Evolutionary conservation across 345 rosid species (phyloP), one percentile per base, ranked within the genome.

Genomic region (Linum tenue): DNA sequence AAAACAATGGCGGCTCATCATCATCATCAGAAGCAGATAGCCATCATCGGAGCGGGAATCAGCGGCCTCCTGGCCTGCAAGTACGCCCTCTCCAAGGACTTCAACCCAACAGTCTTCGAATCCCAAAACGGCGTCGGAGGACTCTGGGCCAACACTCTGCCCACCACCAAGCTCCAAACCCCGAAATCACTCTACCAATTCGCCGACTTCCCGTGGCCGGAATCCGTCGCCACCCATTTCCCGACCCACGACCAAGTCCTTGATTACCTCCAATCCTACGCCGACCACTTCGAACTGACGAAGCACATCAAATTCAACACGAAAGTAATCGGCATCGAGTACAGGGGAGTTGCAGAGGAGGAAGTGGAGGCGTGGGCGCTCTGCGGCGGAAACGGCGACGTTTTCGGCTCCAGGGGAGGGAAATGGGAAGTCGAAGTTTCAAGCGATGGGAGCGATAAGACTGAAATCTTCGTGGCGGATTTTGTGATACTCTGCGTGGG

Each of bases 151-250:
- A 68, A 71, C 64, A 71, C 80, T 6, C 3, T 79, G 14, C 63
- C 69, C 63, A 70, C 67, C 41, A 79, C 82, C 1, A 73, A 31
- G 76, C 78, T 79, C 55, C 82, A 79, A 55, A 68, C 78, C 10
- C 76, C 80, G 0, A 71, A 71, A 35, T 41, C 65, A 59, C 0
- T 37, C 2, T 71, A 39, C 55, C 66, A 71, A 39, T 65, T 71
- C 75, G 77, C 85, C 2, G 85, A 82, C 75, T 77, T 73, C 63
- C 80, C 82, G 1, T 82, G 83, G 86, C 86, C 86, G 0, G 41
- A 63, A 55, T 73, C 80, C 0, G 76, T 79, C 53, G 7, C 68
- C 12, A 62, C 62, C 3, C 55, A 60, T 0, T 79, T 77, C 50
- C 83, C 83, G 0, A 1, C 2, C 69, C 80, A 69, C 0, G 3